These are phyloP conservation scores for Colletotrichum neosansevieriae DNA, from an alignment of 2,329 filamentous ascomycete genomes.

Conservation along the genomic window DNA sequence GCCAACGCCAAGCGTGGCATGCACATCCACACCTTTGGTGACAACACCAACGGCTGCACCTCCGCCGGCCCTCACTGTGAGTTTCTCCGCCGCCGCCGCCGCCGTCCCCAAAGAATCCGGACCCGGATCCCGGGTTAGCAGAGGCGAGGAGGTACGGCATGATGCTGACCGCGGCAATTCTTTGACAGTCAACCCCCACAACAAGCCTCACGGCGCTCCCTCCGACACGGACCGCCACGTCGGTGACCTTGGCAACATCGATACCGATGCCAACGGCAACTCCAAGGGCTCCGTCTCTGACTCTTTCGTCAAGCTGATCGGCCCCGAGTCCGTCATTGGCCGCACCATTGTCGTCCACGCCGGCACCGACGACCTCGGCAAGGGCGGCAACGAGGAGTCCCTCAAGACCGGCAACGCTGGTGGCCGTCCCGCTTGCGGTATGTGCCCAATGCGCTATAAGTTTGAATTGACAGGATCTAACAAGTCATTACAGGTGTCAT, in stretches of 20 bases:
- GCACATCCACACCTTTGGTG: constrained; percentile 98
- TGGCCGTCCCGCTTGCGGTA: constrained; percentile 92
- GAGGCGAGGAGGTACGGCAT: neutral
- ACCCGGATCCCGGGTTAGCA: neutral
- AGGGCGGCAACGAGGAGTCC: constrained; percentile 91
- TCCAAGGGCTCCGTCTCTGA: constrained; percentile 84
- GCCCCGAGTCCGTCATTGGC: constrained; percentile 93
- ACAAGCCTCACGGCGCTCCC: constrained; percentile 92
- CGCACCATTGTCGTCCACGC: constrained; percentile 95
- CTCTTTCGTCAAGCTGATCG: constrained; percentile 93
- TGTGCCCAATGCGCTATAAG: constrained; percentile 47
- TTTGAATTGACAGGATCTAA: neutral
- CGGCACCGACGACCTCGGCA: constrained; percentile 96
- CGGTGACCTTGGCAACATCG: constrained; percentile 96
- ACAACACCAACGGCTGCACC: constrained; percentile 99
- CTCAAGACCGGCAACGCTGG: constrained; percentile 99
- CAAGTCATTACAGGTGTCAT: constrained; percentile 75
- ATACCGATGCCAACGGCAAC: constrained; percentile 94
- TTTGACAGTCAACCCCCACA: constrained; percentile 87
- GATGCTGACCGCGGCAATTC: constrained; percentile 17
- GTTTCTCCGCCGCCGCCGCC: constrained; percentile 53
- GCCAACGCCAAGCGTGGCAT: constrained; percentile 96
- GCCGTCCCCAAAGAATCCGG: too few species aligned
- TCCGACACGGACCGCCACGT: constrained; percentile 89
- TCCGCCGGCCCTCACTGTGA: constrained; percentile 97